Base-by-base conservation (phyloP, 768 basidiomycete genomes). In the Suillus cothurnatus region DNA sequence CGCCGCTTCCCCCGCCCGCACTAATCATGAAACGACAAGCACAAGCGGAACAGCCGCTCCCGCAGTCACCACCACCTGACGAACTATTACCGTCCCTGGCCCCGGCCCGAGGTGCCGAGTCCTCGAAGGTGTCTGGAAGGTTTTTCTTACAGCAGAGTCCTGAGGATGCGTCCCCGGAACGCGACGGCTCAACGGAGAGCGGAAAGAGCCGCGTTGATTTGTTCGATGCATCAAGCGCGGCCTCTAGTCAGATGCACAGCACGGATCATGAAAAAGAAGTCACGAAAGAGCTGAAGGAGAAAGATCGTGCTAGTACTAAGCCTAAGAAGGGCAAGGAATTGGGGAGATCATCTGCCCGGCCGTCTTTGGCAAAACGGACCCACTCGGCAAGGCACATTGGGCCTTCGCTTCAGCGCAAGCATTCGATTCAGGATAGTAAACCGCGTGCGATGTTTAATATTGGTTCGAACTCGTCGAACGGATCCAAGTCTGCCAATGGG, bases 391-490 rank as follows among this genome's bases (percentile, higher is more conserved):
- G 73, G 66, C 72, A 73, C 31, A 70, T 73, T 61, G 73, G 66
- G 31, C 71, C 72, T 49, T 70, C 71, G 61, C 75, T 76, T 61
- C 69, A 71, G 43, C 72, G 68, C 64, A 77, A 72, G 69, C 62
- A 66, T 23, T 72, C 72, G 56, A 43, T 63, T 38, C 75, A 72
- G 11, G 66, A 61, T 3, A 28, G 5, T 43, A 52, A 55, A 55
- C 74, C 71, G 56, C 69, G 74, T 23, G 71, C 79, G 15, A 78
- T 78, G 70, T 88, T 89, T 66, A 86, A 86, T 68, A 82, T 89
- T 63, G 88, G 87, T 2, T 88, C 87, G 21, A 79, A 81, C 64
- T 87, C 86, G 45, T 86, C 87, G 61, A 83, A 83, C 56, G 85
- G 84, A 21, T 75, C 78, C 45, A 71, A 67, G 66, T 74, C 66